Evolutionary conservation across 139 green algal species (phyloP).

Genomic region (Trebouxia sp.): DNA sequence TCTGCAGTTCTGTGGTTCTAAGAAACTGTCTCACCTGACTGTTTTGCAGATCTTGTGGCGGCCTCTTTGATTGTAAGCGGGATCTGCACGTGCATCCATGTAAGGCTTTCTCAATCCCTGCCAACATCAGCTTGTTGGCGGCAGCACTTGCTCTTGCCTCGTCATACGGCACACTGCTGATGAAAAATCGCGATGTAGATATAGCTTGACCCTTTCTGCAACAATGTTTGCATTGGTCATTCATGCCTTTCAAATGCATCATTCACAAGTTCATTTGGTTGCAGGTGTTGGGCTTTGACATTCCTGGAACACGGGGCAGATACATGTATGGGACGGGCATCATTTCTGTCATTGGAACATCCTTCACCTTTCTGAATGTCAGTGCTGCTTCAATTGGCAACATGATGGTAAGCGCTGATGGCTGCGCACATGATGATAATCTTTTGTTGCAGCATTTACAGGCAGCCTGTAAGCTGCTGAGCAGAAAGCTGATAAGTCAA

Average conservation of each 20-base stretch:
- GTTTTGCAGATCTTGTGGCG: constrained; percentile 16
- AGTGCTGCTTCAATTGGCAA: constrained; percentile 38
- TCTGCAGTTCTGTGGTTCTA: background rate
- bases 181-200: too few relatives aligned
- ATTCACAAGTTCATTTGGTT: background rate
- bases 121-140: background rate
- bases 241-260: background rate
- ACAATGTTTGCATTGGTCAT: too few relatives aligned
- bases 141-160: too few relatives aligned
- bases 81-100: constrained; percentile 20
- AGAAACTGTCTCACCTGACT: background rate
- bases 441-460: too few relatives aligned
- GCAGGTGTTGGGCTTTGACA: constrained; percentile 1
- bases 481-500: background rate
- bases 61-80: constrained; percentile 15
- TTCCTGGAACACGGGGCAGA: constrained; percentile 7
- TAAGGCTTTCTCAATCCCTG: background rate
- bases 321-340: constrained; percentile 41
- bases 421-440: too few relatives aligned
- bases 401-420: constrained; percentile 31
- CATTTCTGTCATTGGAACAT: constrained; percentile 69
- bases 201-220: too few relatives aligned
- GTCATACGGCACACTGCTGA: too few relatives aligned
- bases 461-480: too few relatives aligned
- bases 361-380: constrained; percentile 71